Percentiles rank a stretch among this genome's conserved stretches.
phyloP scores from a whole-genome alignment of 192 early-diverging fungal species.

The Backusella morwellensis region DNA sequence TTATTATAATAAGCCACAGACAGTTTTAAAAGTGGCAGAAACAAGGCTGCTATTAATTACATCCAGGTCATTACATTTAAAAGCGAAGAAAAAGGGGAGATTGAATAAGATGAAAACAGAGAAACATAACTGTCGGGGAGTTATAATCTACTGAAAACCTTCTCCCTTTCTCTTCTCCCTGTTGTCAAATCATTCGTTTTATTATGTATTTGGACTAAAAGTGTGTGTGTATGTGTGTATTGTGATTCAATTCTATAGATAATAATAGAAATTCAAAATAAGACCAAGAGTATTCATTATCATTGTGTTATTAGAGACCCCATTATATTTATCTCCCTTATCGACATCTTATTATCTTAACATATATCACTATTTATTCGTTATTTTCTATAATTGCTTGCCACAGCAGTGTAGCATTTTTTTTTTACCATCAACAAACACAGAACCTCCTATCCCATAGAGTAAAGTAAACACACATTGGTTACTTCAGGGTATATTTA shows the following conservation, averaged over 20 bases:
- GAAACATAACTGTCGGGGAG: background rate
- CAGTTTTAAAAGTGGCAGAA: background rate
- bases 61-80: background rate
- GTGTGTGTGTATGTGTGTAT: background rate
- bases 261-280: background rate
- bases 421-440: too few species aligned
- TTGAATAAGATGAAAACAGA: background rate
- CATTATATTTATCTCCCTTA: background rate
- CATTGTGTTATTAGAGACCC: background rate
- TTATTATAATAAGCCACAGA: background rate
- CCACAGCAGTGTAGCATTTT: background rate
- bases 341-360: background rate
- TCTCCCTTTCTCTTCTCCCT: background rate
- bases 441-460: too few species aligned
- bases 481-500: too few species aligned
- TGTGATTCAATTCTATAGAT: background rate
- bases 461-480: too few species aligned
- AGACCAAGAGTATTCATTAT: background rate
- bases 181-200: background rate
- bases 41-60: background rate
- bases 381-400: too few species aligned
- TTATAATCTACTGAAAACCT: background rate
- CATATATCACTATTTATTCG: background rate
- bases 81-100: background rate
- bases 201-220: background rate